Evolutionary conservation across 768 basidiomycete genomes (phyloP), one percentile per base, ranked within the genome.

Genomic region (Russula dissimulans): DNA sequence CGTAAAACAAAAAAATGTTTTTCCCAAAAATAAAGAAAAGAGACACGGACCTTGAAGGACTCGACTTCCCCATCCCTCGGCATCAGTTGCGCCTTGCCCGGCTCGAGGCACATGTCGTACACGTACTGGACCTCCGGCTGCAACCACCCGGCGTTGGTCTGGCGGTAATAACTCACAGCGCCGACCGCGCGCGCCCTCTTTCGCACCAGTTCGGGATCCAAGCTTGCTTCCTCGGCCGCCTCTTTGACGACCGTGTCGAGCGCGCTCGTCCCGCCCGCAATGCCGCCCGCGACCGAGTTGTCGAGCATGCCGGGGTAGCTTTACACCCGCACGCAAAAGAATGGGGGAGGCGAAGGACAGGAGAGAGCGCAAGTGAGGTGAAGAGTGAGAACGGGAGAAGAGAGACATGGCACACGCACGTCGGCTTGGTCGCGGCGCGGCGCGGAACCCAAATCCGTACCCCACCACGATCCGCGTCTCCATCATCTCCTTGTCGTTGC

Each of bases 61-160:
- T 97, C 94, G 2, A 97, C 97, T 69, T 99, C 97, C 29, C 91
- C 94, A 65, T 99, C 97, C 22, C 82, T 76, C 0, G 94, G 91
- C 54, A 78, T 77, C 7, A 91, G 91, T 63, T 87, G 71, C 17
- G 79, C 82, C 68, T 70, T 62, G 36, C 71, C 73, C 5, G 74
- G 63, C 0, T 91, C 92, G 22, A 97, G 79, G 50, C 73, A 71
- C 50, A 97, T 76, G 67, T 97, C 92, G 67, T 93, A 98, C 26
- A 87, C 76, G 69, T 90, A 91, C 87, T 95, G 81, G 34, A 95
- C 75, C 74, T 95, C 92, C 3, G 89, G 90, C 66, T 91, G 91
- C 47, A 97, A 75, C 83, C 87, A 95, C 0, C 90, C 91, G 15
- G 74, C 76, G 3, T 77, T 64, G 0, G 85, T 85, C 60, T 79